Percentiles rank a stretch among this genome's conserved stretches.
Conservation (phyloP, 495 filamentous ascomycete species). For the Xylaria sp. region DNA sequence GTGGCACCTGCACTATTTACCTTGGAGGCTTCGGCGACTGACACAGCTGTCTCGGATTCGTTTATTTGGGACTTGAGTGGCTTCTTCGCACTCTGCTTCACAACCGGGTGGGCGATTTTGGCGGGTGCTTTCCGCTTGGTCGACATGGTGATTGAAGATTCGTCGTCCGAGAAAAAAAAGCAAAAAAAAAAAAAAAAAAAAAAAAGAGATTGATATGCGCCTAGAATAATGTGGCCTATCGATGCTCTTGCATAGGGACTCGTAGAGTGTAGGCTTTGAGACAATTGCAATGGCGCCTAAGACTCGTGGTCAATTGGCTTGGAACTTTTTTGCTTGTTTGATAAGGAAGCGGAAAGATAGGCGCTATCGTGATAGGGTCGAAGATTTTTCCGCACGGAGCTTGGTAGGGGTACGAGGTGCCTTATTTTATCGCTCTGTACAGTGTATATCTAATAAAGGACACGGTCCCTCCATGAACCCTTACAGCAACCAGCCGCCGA, state of each 20-base stretch:
- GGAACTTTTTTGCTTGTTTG: conserved; percentile 30
- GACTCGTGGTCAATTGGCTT: conserved; percentile 16
- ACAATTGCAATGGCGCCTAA: not conserved
- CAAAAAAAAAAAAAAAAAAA: not conserved
- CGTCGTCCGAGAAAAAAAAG: not conserved
- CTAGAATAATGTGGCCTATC: not conserved
- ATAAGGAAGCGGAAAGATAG: conserved; percentile 16
- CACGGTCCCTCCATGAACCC: not conserved
- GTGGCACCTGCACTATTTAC: conserved; percentile 34
- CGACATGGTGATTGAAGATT: conserved; percentile 47
- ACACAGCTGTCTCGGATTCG: conserved; percentile 74
- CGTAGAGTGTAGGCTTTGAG: not conserved
- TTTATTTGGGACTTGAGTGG: conserved; percentile 70
- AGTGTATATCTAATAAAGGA: not conserved
- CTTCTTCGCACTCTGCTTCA: conserved; percentile 66
- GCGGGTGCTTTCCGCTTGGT: conserved; percentile 59
- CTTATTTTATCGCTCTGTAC: not conserved
- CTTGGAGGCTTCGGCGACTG: conserved; percentile 39
- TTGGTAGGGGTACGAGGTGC: not conserved
- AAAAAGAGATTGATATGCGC: not conserved
- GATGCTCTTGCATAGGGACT: not conserved
- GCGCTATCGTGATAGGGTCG: conserved; percentile 21
- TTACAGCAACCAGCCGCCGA: not conserved
- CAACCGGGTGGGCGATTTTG: conserved; percentile 54
- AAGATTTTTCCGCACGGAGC: conserved; percentile 28